Percentiles rank a stretch among this genome's conserved stretches.
These are phyloP conservation scores for Diplosphaera chodatii DNA, from an alignment of 139 green algal genomes.

Conservation along the genomic window DNA sequence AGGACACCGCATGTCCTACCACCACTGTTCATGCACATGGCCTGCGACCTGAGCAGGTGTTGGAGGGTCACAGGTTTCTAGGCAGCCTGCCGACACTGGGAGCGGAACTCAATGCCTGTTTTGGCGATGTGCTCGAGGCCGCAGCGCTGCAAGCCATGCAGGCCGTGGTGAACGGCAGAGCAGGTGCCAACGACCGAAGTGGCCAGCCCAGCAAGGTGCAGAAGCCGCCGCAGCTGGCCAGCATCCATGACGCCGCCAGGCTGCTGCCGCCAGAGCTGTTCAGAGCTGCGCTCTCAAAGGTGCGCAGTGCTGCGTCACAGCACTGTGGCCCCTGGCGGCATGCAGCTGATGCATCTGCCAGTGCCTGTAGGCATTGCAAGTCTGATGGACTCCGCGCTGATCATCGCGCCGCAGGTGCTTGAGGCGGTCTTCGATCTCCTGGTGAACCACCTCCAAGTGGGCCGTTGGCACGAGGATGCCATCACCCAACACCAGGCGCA, in stretches of 20 bases:
- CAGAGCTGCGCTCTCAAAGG: conserved; percentile 26
- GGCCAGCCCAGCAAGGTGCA: conserved; percentile 22
- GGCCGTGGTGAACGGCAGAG: neutral
- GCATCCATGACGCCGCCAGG: conserved; percentile 27
- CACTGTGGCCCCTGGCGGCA: neutral
- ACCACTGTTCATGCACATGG: neutral
- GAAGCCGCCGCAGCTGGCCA: conserved; percentile 1
- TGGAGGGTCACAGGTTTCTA: conserved; percentile 38
- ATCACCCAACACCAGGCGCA: neutral
- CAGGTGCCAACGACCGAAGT: conserved; percentile 12
- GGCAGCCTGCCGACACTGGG: conserved; percentile 11
- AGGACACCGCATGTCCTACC: too few relatives aligned
- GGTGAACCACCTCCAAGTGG: conserved; percentile 32
- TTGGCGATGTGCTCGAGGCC: conserved; percentile 4
- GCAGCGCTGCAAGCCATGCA: neutral
- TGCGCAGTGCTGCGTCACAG: neutral
- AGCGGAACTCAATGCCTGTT: neutral
- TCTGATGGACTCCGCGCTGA: too few relatives aligned
- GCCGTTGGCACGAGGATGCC: conserved; percentile 29
- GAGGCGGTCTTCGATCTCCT: conserved; percentile 41
- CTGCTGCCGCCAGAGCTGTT: conserved; percentile 38
- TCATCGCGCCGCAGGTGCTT: conserved; percentile 33
- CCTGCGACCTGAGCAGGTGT: conserved; percentile 13
- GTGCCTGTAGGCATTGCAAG: neutral
- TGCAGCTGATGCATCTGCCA: neutral